Percentiles rank a stretch among this genome's conserved stretches.
Conservation (phyloP, 176 grass and related monocot species). For the Oryza australiensis region DNA sequence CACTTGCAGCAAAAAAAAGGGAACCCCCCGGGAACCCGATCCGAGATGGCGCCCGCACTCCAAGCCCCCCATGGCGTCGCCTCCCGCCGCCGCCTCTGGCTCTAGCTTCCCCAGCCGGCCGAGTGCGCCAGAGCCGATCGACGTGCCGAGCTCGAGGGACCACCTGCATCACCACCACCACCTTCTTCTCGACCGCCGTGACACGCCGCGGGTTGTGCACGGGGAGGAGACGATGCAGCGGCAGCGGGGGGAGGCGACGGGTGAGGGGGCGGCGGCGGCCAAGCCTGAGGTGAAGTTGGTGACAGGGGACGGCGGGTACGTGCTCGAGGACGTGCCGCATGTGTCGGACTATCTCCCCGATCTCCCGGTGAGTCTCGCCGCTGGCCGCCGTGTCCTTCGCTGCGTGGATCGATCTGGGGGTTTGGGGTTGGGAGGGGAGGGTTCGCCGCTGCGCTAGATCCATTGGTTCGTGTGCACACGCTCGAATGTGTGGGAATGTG, state of each 20-base stretch:
- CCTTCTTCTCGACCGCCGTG: slow-evolving; percentile 41
- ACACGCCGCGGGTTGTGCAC: slow-evolving; percentile 14
- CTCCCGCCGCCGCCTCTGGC: not conserved
- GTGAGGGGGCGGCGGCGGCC: not conserved
- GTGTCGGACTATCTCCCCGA: slow-evolving; percentile 75
- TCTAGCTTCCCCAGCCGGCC: not conserved
- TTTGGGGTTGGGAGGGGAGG: not conserved
- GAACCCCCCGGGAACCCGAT: not conserved
- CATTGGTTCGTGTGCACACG: not conserved
- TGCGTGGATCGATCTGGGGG: not conserved
- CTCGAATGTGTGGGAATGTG: not conserved
- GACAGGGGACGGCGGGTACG: slow-evolving; percentile 56
- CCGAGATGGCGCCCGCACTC: slow-evolving; percentile 24
- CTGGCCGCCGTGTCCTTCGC: not conserved
- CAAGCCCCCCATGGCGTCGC: slow-evolving; percentile 21
- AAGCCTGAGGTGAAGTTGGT: slow-evolving; percentile 50
- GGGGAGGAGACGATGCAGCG: not conserved
- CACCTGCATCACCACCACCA: not conserved
- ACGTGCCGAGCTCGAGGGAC: not conserved
- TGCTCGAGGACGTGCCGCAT: slow-evolving; percentile 97
- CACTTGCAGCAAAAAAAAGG: not conserved
- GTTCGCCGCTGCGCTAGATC: not conserved
- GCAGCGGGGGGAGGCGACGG: slow-evolving; percentile 14
- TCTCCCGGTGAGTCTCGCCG: slow-evolving; percentile 58
- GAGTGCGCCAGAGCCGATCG: slow-evolving; percentile 16